Percentiles rank a stretch among this genome's conserved stretches.
Evolutionary conservation across 306 rosid species (phyloP).

Genomic region (Acacia melanoxylon): DNA sequence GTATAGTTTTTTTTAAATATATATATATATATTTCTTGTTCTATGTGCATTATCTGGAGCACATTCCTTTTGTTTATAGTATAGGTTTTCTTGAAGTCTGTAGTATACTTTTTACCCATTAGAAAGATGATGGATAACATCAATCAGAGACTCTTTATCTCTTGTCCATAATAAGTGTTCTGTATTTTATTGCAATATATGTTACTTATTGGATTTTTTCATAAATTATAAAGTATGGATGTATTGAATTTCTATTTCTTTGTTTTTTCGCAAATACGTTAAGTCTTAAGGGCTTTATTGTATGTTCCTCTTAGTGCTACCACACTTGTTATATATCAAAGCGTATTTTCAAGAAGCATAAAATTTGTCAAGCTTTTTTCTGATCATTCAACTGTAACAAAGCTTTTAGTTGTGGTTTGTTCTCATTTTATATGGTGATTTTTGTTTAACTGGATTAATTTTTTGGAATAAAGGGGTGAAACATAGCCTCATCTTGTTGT

Average conservation of each 20-base stretch:
- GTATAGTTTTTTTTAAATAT: neutral
- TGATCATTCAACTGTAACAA: neutral
- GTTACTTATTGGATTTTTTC: neutral
- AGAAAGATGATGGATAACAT: neutral
- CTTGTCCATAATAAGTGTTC: neutral
- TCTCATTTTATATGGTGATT: neutral
- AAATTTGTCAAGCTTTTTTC: neutral
- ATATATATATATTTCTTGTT: neutral
- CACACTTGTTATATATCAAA: no score
- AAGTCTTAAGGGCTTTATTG: neutral
- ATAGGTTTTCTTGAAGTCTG: neutral
- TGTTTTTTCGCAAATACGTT: no score
- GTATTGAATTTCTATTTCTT: neutral
- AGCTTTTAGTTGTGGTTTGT: neutral
- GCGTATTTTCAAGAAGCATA: neutral
- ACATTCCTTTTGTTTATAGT: neutral
- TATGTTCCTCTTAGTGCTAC: neutral
- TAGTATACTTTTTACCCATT: neutral
- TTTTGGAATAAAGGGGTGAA: neutral
- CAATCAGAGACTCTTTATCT: neutral
- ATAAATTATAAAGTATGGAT: neutral
- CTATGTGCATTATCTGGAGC: neutral
- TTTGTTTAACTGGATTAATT: neutral
- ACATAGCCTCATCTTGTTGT: neutral
- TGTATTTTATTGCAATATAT: neutral